Evolutionary conservation across 2,329 filamentous ascomycete species (phyloP), one percentile per base, ranked within the genome.

Genomic region (Fusarium scirpi): DNA sequence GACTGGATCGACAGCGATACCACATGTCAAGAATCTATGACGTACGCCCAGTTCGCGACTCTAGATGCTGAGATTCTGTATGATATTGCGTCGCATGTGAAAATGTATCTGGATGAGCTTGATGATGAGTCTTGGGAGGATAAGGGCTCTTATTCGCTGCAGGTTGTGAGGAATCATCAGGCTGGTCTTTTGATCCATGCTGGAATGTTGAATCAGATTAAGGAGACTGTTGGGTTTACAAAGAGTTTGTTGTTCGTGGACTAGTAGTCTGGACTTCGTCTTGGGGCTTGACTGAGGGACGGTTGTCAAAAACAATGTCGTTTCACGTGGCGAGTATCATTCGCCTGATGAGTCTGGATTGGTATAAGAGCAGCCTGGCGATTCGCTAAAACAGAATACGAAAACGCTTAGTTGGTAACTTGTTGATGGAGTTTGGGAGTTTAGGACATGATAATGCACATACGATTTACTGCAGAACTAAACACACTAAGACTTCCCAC

Each of bases 1-100:
- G 74, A 76, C 7, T 76, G 74, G 74, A 67, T 76, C 8, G 74
- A 76, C 2, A 69, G 67, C 5, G 65, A 67, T 6, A 46, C 58
- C 1, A 15, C 1, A 6, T 13, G 24, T 12, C 5, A n/a, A 2
- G 48, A 9, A 4, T 25, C 40, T 5, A 69, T 75, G 4, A 51
- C 72, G 0, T 75, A 75, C 10, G 32, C 65, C 0, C 62, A 74
- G 10, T 76, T 74, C 7, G 1, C 70, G 4, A 49, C 54, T 0
- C 22, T 76, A 0, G 72, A 75, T 6, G 44, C 66, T 0, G 74
- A 76, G 11, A 20, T 75, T 4, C 18, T 76, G 1, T 45, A 57
- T 2, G 69, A 74, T 3, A 34, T 76, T 4, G 45, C 62, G 0
- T 49, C 41, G 0, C 67, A 74, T 22, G 11, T 76, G 0, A n/a